A percentile compares a stretch with the other conserved stretches of the same genome.
phyloP scores from a whole-genome alignment of 176 grass and related monocot genomes.

The Oryza brachyantha region DNA sequence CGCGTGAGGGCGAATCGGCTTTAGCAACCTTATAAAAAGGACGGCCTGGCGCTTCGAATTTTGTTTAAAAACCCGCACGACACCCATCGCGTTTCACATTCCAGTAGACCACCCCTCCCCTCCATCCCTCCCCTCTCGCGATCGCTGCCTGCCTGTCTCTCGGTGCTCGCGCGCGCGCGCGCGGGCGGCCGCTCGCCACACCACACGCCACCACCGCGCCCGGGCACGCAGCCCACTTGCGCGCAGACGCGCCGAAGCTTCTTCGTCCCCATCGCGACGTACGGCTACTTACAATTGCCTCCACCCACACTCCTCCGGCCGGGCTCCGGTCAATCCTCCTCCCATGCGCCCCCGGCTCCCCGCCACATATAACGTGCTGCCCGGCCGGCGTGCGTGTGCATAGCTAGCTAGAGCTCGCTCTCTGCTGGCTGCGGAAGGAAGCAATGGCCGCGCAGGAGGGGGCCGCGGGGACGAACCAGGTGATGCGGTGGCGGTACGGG shows the following conservation, averaged over 20 bases:
- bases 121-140: not conserved
- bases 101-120: not conserved
- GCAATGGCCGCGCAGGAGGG: constrained; percentile 52
- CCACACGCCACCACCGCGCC: constrained; percentile 13
- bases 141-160: not conserved
- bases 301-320: not conserved
- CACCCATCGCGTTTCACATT: too few relatives aligned
- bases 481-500: constrained; percentile 39
- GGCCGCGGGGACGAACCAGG: constrained; percentile 25
- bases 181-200: not conserved
- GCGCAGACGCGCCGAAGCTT: constrained; percentile 15
- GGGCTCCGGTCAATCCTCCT: not conserved
- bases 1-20: too few relatives aligned
- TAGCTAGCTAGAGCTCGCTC: not conserved
- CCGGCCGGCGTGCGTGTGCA: too few relatives aligned
- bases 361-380: not conserved
- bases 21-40: too few relatives aligned
- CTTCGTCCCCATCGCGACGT: not conserved
- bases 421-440: not conserved
- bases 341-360: not conserved
- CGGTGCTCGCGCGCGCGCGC: not conserved
- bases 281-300: too few relatives aligned
- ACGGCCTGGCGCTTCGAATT: too few relatives aligned
- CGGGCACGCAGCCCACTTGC: not conserved
- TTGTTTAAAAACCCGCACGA: too few relatives aligned